A percentile compares a stretch with the other conserved stretches of the same genome.
Evolutionary conservation across 2,329 filamentous ascomycete species (phyloP).

Genomic region (Scedosporium aurantiacum): DNA sequence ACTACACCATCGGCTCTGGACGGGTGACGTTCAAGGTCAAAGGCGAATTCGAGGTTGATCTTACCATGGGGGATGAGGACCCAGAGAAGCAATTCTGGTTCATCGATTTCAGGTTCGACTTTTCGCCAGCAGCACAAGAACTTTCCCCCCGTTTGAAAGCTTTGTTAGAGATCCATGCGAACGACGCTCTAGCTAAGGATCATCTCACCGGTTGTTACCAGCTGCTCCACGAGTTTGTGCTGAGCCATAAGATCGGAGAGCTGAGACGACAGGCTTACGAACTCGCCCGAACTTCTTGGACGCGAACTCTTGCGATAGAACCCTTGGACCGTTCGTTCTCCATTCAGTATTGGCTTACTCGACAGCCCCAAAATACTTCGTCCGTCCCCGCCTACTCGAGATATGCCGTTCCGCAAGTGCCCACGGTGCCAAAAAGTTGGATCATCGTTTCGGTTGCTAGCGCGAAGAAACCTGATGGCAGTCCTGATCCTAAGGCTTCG

Average conservation of each 20-base stretch:
- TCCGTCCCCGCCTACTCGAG: slow-evolving; percentile 20
- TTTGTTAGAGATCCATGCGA: slow-evolving; percentile 62
- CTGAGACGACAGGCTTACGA: slow-evolving; percentile 66
- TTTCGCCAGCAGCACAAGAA: slow-evolving; percentile 53
- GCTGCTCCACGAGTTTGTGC: slow-evolving; percentile 73
- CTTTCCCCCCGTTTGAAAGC: slow-evolving; percentile 53
- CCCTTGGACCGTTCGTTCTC: slow-evolving; percentile 70
- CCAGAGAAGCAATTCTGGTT: slow-evolving; percentile 81
- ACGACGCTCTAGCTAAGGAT: slow-evolving; percentile 56
- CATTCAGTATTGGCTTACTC: slow-evolving; percentile 80
- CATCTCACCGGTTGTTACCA: slow-evolving; percentile 74
- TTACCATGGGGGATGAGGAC: slow-evolving; percentile 82
- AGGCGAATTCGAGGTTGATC: slow-evolving; percentile 83
- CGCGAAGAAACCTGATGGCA: slow-evolving; percentile 36
- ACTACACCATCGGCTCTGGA: slow-evolving; percentile 73
- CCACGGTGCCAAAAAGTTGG: slow-evolving; percentile 68
- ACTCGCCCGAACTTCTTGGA: slow-evolving; percentile 63
- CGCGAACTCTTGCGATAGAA: slow-evolving; percentile 66
- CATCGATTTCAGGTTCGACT: slow-evolving; percentile 80
- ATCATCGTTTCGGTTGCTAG: slow-evolving; percentile 74
- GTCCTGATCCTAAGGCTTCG: slow-evolving; percentile 29
- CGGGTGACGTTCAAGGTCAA: slow-evolving; percentile 77
- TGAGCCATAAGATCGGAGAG: slow-evolving; percentile 84
- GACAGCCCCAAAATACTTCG: slow-evolving; percentile 18
- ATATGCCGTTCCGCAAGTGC: slow-evolving; percentile 7